Conservation (phyloP, 75 land plant genomes). For the Pinus taeda region DNA sequence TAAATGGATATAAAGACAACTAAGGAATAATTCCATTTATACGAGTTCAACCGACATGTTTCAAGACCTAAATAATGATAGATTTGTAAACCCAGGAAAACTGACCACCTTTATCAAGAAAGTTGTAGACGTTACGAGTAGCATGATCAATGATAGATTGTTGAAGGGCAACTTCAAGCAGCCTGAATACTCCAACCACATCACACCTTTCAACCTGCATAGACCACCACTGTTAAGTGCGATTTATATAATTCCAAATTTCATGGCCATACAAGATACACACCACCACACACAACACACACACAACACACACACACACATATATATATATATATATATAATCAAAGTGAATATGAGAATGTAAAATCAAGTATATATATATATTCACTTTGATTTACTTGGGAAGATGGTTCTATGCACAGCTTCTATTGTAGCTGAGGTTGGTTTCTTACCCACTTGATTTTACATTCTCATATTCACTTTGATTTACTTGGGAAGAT, state of each 20-base stretch:
- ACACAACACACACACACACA: no score
- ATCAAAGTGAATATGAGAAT: neutral
- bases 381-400: neutral
- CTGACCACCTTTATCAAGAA: neutral
- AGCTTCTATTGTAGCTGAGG: neutral
- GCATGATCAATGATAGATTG: slow-evolving; percentile 96
- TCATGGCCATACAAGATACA: no score
- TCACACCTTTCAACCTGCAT: slow-evolving; percentile 79
- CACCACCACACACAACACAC: no score
- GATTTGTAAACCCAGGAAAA: neutral
- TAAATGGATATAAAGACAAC: neutral
- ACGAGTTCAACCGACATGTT: no score
- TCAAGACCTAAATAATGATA: neutral
- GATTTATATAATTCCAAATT: neutral
- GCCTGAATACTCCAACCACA: slow-evolving; percentile 81
- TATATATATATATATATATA: no score
- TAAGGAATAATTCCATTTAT: neutral
- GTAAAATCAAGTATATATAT: no score
- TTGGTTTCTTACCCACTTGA: slow-evolving; percentile 36
- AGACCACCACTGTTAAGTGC: neutral
- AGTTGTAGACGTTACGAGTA: slow-evolving; percentile 48
- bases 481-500: neutral
- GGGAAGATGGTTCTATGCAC: neutral
- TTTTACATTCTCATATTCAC: neutral
- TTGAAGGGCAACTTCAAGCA: slow-evolving; percentile 93